Percentiles rank a stretch among this genome's conserved stretches.
Conservation (phyloP, 176 grass and related monocot genomes). For the Saccharum spontaneum region DNA sequence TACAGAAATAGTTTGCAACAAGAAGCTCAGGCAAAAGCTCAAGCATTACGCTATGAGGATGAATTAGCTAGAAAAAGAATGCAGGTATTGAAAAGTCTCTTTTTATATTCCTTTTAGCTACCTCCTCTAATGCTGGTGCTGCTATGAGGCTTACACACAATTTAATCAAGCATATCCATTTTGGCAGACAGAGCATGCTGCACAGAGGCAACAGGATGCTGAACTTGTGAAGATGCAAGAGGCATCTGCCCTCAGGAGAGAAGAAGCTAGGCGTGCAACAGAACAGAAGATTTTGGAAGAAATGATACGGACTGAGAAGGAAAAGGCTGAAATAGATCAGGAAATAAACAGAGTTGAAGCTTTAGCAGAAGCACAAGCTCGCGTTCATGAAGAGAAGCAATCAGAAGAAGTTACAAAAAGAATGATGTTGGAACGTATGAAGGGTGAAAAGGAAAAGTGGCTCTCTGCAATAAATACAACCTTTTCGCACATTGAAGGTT, state of each 20-base stretch:
- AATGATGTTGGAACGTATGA: constrained; percentile 60
- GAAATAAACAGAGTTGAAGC: constrained; percentile 46
- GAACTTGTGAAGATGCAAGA: constrained; percentile 98
- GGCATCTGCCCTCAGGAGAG: constrained; percentile 57
- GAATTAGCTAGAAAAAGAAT: constrained; percentile 90
- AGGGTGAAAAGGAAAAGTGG: constrained; percentile 86
- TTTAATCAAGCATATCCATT: constrained; percentile 22
- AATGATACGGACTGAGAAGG: constrained; percentile 48
- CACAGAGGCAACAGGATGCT: constrained; percentile 61
- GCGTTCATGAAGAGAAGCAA: constrained; percentile 38
- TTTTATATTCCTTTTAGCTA: background rate
- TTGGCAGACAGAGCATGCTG: constrained; percentile 71
- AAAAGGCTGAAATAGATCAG: constrained; percentile 52
- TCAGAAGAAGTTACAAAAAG: constrained; percentile 60
- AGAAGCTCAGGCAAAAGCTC: constrained; percentile 66
- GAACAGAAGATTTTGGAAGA: constrained; percentile 73
- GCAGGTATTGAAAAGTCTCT: constrained; percentile 42
- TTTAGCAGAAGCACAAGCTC: constrained; percentile 54
- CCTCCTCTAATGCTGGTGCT: constrained; percentile 7
- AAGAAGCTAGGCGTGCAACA: constrained; percentile 65
- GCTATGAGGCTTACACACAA: background rate
- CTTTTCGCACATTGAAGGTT: constrained; percentile 95
- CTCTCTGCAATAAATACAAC: constrained; percentile 85
- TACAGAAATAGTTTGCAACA: constrained; percentile 65
- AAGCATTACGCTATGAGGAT: constrained; percentile 78